These are phyloP conservation scores for Lenwebbia sp. DNA, from an alignment of 345 rosid genomes.

Conservation along the genomic window DNA sequence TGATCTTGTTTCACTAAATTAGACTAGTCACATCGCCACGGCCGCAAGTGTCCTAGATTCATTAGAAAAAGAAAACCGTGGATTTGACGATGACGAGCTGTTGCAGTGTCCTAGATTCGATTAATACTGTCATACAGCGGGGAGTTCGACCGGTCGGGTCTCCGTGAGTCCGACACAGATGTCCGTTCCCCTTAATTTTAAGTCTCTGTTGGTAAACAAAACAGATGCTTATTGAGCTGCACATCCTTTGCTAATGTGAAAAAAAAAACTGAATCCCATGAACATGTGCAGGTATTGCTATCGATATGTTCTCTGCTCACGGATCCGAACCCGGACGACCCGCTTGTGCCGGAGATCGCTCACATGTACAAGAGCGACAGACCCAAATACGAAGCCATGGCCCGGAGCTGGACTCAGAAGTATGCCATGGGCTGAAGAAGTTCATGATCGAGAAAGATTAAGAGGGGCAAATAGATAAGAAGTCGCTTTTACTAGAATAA, in stretches of 20 bases:
- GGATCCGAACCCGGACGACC: conserved; percentile 33
- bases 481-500: neutral
- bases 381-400: conserved; percentile 24
- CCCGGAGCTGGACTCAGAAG: conserved; percentile 33
- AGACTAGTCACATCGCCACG: neutral
- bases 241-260: neutral
- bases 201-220: neutral
- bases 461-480: neutral
- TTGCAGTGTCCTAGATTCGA: neutral
- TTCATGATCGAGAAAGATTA: neutral
- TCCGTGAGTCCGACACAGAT: neutral
- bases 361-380: conserved; percentile 24
- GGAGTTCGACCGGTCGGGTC: neutral
- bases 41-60: neutral
- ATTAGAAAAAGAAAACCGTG: neutral
- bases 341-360: conserved; percentile 31
- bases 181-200: neutral
- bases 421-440: conserved; percentile 21
- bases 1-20: neutral
- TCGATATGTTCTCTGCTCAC: conserved; percentile 29
- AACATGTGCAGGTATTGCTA: conserved; percentile 20
- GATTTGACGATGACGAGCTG: neutral
- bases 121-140: neutral
- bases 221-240: neutral
- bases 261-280: neutral